A percentile compares a stretch with the other conserved stretches of the same genome.
Evolutionary conservation across 495 filamentous ascomycete species (phyloP).

Genomic region (Aspergillus diversus): DNA sequence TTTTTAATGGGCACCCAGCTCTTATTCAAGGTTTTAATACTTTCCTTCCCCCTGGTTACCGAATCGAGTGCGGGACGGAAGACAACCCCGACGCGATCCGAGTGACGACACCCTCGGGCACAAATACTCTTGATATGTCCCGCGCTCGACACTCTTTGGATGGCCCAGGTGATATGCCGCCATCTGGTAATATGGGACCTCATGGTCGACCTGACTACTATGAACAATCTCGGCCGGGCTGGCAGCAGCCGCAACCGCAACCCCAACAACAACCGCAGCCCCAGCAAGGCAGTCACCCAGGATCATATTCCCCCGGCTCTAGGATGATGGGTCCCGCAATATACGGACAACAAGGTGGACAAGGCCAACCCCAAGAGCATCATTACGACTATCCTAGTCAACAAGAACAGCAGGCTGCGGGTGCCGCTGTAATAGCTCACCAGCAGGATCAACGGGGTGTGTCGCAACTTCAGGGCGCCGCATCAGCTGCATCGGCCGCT

Average conservation of each 20-base stretch:
- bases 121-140: constrained; percentile 63
- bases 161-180: constrained; percentile 38
- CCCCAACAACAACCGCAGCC: constrained; percentile 48
- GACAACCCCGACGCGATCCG: constrained; percentile 94
- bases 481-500: constrained; percentile 61
- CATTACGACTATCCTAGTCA: constrained; percentile 50
- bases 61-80: constrained; percentile 91
- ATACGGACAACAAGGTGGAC: constrained; percentile 43
- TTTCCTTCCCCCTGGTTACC: constrained; percentile 94
- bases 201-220: constrained; percentile 49
- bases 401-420: constrained; percentile 54
- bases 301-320: constrained; percentile 50
- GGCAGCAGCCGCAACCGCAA: constrained; percentile 54
- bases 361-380: constrained; percentile 44
- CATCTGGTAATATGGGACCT: constrained; percentile 36
- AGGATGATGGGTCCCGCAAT: constrained; percentile 46
- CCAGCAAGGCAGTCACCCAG: constrained; percentile 31
- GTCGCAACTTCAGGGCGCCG: constrained; percentile 77
- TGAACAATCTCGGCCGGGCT: constrained; percentile 52
- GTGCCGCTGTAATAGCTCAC: constrained; percentile 59
- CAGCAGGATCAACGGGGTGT: constrained; percentile 83
- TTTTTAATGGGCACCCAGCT: constrained; percentile 95
- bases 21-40: constrained; percentile 99
- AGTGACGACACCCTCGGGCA: constrained; percentile 94
- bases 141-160: constrained; percentile 54